Evolutionary conservation across 1,284 basidiomycete species (phyloP).

Genomic region (Apiotrichum sp.): DNA sequence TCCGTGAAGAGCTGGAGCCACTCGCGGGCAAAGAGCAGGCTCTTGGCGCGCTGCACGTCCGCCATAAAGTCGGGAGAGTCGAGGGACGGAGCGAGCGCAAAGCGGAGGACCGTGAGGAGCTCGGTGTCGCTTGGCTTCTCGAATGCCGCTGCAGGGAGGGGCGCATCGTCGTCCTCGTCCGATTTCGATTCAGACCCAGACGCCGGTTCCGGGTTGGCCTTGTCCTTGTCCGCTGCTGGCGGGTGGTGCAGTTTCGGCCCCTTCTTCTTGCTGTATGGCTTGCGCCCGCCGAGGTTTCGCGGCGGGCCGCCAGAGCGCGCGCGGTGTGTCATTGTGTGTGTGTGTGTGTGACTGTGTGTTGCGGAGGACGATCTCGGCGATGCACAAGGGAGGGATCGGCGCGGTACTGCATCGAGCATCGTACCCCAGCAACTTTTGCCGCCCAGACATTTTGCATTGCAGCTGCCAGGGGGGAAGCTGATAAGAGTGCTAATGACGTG

Average conservation of each 20-base stretch:
- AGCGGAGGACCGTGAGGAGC: constrained; percentile 32
- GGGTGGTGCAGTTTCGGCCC: constrained; percentile 29
- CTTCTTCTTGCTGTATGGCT: constrained; percentile 1
- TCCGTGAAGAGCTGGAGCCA: constrained; percentile 45
- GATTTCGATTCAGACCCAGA: no score
- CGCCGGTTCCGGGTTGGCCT: not conserved
- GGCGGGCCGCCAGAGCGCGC: constrained; percentile 32
- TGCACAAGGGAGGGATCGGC: no score
- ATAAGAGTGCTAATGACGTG: no score
- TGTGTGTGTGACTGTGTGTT: no score
- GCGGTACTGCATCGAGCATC: no score
- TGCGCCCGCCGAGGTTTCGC: not conserved
- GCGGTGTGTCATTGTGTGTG: constrained; percentile 34
- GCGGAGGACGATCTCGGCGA: no score
- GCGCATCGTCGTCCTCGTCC: not conserved
- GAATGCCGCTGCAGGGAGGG: constrained; percentile 13
- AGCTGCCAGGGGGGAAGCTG: no score
- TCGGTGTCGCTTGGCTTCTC: constrained; percentile 26
- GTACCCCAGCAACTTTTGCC: no score
- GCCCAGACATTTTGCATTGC: no score
- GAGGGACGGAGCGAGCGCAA: constrained; percentile 23
- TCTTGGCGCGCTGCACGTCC: constrained; percentile 42
- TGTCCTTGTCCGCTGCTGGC: constrained; percentile 1
- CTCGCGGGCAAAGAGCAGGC: constrained; percentile 39
- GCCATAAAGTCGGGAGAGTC: constrained; percentile 23